phyloP scores from a whole-genome alignment of 2,329 filamentous ascomycete species.

The Phaeosphaeriaceae sp. region DNA sequence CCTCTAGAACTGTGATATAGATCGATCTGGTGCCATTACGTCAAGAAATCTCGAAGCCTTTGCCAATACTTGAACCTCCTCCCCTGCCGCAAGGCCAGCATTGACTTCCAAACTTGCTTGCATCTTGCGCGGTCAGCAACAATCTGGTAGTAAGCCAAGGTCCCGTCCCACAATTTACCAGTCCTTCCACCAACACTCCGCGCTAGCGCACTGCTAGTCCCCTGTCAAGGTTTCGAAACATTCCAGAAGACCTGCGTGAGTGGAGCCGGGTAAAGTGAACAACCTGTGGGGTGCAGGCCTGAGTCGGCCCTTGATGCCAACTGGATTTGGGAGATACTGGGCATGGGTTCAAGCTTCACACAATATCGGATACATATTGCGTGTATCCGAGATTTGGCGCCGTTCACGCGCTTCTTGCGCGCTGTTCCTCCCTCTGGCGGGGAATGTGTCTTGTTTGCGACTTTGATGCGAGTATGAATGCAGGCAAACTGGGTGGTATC shows the following conservation, averaged over 20 bases:
- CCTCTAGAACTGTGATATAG: background rate
- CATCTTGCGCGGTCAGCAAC: background rate
- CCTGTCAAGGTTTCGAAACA: conserved; percentile 9
- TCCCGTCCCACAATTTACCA: background rate
- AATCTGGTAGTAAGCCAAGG: background rate
- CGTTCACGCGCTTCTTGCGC: background rate
- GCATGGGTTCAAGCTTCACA: conserved; percentile 1
- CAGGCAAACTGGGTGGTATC: background rate
- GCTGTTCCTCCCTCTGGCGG: background rate
- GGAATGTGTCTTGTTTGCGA: background rate
- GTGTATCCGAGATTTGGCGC: conserved; percentile 6
- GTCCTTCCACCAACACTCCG: background rate
- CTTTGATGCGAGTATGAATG: background rate
- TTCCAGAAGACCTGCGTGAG: conserved; percentile 14
- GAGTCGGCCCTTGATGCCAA: conserved; percentile 7
- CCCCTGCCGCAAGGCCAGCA: background rate
- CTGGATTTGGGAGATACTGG: conserved; percentile 1
- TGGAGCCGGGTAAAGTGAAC: conserved; percentile 2
- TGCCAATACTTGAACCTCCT: background rate
- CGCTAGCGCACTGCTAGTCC: background rate
- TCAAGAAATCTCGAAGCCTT: background rate
- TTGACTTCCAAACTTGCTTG: background rate
- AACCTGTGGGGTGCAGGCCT: conserved; percentile 14
- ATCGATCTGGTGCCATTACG: background rate
- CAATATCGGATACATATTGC: conserved; percentile 14